phyloP scores from a whole-genome alignment of 2,329 filamentous ascomycete genomes.

The Sodiomyces alkalinus region DNA sequence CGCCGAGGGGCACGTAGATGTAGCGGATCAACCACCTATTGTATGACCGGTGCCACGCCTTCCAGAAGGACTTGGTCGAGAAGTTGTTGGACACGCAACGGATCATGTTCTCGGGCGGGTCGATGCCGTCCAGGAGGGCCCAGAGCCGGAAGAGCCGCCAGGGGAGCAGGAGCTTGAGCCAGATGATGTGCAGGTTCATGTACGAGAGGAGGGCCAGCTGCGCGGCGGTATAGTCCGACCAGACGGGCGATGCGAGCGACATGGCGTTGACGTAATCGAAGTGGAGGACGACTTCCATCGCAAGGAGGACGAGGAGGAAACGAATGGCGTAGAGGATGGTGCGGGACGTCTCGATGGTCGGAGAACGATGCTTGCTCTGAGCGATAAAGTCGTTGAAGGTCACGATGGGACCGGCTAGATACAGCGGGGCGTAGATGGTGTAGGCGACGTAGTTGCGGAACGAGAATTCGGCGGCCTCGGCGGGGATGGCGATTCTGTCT shows the following conservation, averaged over 20 bases:
- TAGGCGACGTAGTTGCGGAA: slow-evolving; percentile 87
- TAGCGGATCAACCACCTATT: slow-evolving; percentile 93
- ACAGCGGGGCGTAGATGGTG: slow-evolving; percentile 79
- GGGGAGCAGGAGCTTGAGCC: slow-evolving; percentile 90
- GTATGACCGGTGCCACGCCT: slow-evolving; percentile 87
- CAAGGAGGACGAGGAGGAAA: slow-evolving; percentile 63
- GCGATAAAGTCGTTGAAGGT: slow-evolving; percentile 98
- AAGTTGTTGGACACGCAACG: slow-evolving; percentile 94
- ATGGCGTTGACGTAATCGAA: slow-evolving; percentile 92
- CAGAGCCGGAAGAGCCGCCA: slow-evolving; percentile 99
- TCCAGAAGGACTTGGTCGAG: slow-evolving; percentile 83
- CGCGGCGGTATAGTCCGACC: slow-evolving; percentile 70
- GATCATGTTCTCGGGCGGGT: slow-evolving; percentile 96
- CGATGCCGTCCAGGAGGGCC: slow-evolving; percentile 77
- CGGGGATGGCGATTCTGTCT: slow-evolving; percentile 68
- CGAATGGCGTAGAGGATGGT: slow-evolving; percentile 72
- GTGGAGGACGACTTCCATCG: slow-evolving; percentile 85
- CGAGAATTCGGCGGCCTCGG: slow-evolving; percentile 52
- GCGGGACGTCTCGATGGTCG: slow-evolving; percentile 53
- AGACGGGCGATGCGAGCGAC: slow-evolving; percentile 62
- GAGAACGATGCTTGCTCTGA: slow-evolving; percentile 59
- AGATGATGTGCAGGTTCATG: slow-evolving; percentile 94
- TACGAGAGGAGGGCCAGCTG: slow-evolving; percentile 84
- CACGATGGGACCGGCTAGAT: slow-evolving; percentile 81
- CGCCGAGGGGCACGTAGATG: slow-evolving; percentile 83